Evolutionary conservation across 2,329 filamentous ascomycete species (phyloP), one percentile per base, ranked within the genome.

Genomic region (Talaromyces sp.): DNA sequence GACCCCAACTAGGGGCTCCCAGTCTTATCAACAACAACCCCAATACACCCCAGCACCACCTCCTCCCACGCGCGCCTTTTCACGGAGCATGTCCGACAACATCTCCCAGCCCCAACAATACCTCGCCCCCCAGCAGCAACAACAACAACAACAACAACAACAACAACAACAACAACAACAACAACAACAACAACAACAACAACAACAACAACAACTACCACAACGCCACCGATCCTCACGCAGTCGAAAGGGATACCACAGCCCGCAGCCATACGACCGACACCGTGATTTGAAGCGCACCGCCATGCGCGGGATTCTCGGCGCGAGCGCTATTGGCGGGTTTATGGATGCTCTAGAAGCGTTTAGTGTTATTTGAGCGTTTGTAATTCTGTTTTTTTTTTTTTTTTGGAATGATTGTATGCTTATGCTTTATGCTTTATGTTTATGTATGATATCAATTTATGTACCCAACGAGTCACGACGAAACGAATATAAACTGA

Each of bases 311-410:
- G 74, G 74, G 2, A 57, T 77, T 30, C 67, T 71, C 6, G 75
- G 74, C 3, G 71, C 72, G 27, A 72, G 73, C 16, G 75, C 75
- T 14, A 73, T 76, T 60, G 73, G 73, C 5, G 74, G 74, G 10
- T 75, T 77, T 59, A 67, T 78, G 65, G 72, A 76, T 67, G 75
- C 75, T n/a, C 61, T 78, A 51, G 75, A 77, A 58, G 71, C 70
- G 2, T 70, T 77, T 55, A 59, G 57, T 62, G 52, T 62, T 52
- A 59, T 62, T 27, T 62, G 33, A 62, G 6, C 28, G 5, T 7
- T 28, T 31, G n/a, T 53, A 53, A n/a, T 2, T 31, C 3, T 31
- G n/a, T 2, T 3, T 53, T n/a, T 0, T n/a, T 31, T 8, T 47
- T n/a, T 47, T 6, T 4, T 23, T 5, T 18, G 14, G 5, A 16